Conservation (phyloP, 2,329 filamentous ascomycete genomes). For the Sclerotinia glacialis region DNA sequence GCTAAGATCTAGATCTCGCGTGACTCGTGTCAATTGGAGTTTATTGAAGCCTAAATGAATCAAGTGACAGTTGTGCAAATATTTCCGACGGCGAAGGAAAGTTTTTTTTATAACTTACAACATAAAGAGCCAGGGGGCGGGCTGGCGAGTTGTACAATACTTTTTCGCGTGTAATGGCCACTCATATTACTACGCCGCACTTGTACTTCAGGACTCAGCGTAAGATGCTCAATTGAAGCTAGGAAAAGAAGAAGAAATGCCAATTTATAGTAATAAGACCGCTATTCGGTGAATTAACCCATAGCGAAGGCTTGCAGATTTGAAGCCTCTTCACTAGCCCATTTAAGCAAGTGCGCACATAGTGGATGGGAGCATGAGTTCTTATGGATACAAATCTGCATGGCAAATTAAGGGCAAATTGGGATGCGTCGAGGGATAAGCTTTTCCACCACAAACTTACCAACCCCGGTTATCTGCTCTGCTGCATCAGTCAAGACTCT, state of each 20-base stretch:
- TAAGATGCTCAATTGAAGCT: not conserved
- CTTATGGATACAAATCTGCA: not conserved
- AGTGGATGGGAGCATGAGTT: not conserved
- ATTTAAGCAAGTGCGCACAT: constrained; percentile 10
- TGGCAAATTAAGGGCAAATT: not conserved
- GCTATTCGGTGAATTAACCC: constrained; percentile 10
- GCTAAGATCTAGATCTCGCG: constrained; percentile 13
- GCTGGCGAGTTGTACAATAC: not conserved
- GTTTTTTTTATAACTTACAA: not conserved
- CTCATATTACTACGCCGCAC: not conserved
- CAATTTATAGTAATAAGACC: not conserved
- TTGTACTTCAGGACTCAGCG: not conserved
- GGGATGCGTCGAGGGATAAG: not conserved
- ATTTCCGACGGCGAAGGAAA: constrained; percentile 12
- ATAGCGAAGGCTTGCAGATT: constrained; percentile 7
- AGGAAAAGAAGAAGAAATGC: not conserved
- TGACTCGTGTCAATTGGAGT: constrained; percentile 4
- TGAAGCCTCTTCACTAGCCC: not conserved
- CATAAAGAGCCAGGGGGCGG: not conserved
- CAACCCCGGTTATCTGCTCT: not conserved
- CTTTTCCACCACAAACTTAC: not conserved
- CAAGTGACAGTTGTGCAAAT: constrained; percentile 19
- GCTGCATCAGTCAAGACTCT: not conserved
- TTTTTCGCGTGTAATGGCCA: constrained; percentile 15
- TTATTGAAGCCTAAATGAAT: constrained; percentile 20